Base-by-base conservation (phyloP, 768 basidiomycete species). In the Mycena metata region DNA sequence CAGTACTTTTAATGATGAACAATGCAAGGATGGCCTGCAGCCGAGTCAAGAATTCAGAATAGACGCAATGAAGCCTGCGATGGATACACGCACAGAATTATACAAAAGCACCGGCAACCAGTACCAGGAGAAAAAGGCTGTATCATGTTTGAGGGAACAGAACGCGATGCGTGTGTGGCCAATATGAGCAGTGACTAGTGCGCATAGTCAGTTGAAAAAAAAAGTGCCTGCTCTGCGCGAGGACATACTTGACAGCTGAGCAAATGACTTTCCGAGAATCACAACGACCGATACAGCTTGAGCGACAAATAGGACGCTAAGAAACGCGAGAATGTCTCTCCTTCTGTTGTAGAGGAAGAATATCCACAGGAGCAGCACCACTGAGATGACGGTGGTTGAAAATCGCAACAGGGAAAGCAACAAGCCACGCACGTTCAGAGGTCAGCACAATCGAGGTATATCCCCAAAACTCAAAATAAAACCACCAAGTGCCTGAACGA, bases 341-440 rank as follows among this genome's bases (percentile, higher is more conserved):
- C 69, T 75, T 45, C 71, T 72, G 66, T 75, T 74, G 65, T 76
- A 78, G 7, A 78, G 70, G 30, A 79, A 73, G 55, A 72, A 77
- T 9, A 79, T 77, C 78, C 78, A 79, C 6, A 78, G 67, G 7
- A 78, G 59, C 21, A 79, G 65, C 8, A 78, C 76, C n/a, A 75
- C 78, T 79, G 60, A 7, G 30, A 43, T 41, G 15, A 39, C 39
- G 39, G 39, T 11, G 10, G 39, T 39, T 39, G 39, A 39, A 10
- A 47, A 50, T 26, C 19, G 45, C 49, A 35, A 3, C 33, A 30
- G 39, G 26, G 36, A 9, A 19, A 50, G 8, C 55, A 17, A 16
- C 17, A 39, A 1, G 39, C 36, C 12, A 35, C 59, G 26, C 36
- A 67, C 66, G 52, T 30, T 67, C 66, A 13, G 66, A 60, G 9